Percentiles rank a stretch among this genome's conserved stretches.
phyloP scores from a whole-genome alignment of 345 rosid species.

The Erysimum cheiranthoides region DNA sequence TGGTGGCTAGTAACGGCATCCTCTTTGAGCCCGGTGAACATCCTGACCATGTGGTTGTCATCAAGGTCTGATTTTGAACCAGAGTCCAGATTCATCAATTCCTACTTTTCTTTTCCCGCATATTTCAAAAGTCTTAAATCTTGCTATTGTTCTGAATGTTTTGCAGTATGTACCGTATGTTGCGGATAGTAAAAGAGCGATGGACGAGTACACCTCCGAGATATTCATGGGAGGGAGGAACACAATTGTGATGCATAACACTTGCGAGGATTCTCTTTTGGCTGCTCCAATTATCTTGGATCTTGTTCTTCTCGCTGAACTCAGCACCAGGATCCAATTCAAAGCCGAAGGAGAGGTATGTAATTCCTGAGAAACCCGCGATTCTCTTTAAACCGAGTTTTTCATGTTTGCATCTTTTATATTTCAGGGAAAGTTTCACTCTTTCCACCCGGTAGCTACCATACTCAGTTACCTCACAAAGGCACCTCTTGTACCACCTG shows the following conservation, averaged over 20 bases:
- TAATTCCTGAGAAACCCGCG: background rate
- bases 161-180: constrained; percentile 91
- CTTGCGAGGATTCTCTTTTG: constrained; percentile 94
- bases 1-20: constrained; percentile 94
- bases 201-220: constrained; percentile 99
- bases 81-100: background rate
- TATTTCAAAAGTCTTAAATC: background rate
- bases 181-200: constrained; percentile 94
- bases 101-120: background rate
- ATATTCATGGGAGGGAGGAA: constrained; percentile 96
- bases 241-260: constrained; percentile 94
- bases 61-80: constrained; percentile 62
- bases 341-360: constrained; percentile 90
- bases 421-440: constrained; percentile 87
- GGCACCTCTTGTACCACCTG: constrained; percentile 93
- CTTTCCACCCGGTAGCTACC: constrained; percentile 97
- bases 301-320: constrained; percentile 95
- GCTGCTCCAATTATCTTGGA: constrained; percentile 98
- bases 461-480: constrained; percentile 96
- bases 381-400: background rate
- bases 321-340: constrained; percentile 92
- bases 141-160: background rate
- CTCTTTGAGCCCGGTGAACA: constrained; percentile 96
- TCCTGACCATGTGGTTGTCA: constrained; percentile 98
- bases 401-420: constrained; percentile 3